Conservation (phyloP, 306 rosid genomes). For the Sphenostylis stenocarpa region DNA sequence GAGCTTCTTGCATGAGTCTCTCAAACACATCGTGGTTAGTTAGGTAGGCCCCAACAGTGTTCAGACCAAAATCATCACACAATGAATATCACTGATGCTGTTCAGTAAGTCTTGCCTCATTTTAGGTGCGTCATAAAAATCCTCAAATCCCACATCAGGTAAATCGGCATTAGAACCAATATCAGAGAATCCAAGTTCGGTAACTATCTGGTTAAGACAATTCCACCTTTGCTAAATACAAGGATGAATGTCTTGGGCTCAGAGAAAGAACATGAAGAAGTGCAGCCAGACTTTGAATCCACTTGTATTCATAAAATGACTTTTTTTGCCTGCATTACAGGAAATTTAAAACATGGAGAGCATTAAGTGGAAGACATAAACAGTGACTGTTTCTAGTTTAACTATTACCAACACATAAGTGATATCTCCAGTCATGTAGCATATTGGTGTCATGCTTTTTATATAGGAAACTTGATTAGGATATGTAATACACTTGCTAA, state of each 20-base stretch:
- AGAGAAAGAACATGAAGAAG: constrained; percentile 18
- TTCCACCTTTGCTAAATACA: constrained; percentile 96
- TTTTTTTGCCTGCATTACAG: constrained; percentile 51
- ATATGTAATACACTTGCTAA: not conserved
- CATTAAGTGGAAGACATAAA: not conserved
- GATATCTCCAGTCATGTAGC: not conserved
- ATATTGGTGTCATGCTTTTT: not conserved
- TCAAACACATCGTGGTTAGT: constrained; percentile 50
- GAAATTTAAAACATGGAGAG: constrained; percentile 3
- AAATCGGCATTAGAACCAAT: constrained; percentile 23
- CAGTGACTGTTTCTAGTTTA: not conserved
- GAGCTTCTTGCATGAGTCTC: constrained; percentile 47
- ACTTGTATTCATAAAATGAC: constrained; percentile 31
- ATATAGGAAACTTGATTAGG: not conserved
- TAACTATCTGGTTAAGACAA: constrained; percentile 78
- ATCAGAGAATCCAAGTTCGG: constrained; percentile 65
- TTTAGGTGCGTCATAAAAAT: constrained; percentile 39
- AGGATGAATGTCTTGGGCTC: constrained; percentile 61
- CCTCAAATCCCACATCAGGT: constrained; percentile 30
- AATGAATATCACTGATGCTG: constrained; percentile 75
- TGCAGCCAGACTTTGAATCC: constrained; percentile 12
- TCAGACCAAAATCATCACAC: constrained; percentile 87
- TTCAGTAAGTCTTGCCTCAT: constrained; percentile 53
- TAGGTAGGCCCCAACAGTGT: constrained; percentile 74
- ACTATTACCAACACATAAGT: not conserved